phyloP scores from a whole-genome alignment of 106 monocot genomes.

The Allium sativum region DNA sequence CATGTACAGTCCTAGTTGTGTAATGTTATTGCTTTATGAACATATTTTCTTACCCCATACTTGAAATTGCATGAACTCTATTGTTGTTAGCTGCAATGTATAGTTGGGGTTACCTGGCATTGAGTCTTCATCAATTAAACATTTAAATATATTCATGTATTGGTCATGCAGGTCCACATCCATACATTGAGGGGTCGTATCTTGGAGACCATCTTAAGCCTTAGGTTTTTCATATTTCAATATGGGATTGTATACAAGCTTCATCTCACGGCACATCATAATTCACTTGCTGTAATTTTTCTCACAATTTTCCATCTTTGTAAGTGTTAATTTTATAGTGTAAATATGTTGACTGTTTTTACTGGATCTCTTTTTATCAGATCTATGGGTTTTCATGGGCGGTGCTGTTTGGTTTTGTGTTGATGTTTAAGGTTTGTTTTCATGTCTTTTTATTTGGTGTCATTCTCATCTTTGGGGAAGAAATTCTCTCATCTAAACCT shows the following conservation, averaged over 20 bases:
- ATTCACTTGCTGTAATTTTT: constrained; percentile 61
- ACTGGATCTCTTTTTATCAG: constrained; percentile 22
- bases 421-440: constrained; percentile 74
- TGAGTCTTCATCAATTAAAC: too few relatives aligned
- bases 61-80: too few relatives aligned
- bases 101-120: too few relatives aligned
- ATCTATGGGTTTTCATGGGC: constrained; percentile 85
- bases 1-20: too few relatives aligned
- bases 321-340: too few relatives aligned
- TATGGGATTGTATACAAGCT: constrained; percentile 97
- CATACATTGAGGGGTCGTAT: constrained; percentile 78
- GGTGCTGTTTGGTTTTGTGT: constrained; percentile 42
- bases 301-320: not conserved
- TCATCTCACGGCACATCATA: constrained; percentile 51
- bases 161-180: constrained; percentile 60
- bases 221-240: constrained; percentile 89
- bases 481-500: too few relatives aligned
- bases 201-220: constrained; percentile 77
- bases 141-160: not conserved
- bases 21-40: too few relatives aligned
- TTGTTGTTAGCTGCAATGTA: too few relatives aligned
- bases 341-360: too few relatives aligned
- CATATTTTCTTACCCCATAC: too few relatives aligned
- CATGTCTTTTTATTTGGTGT: not conserved
- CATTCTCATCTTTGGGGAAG: not conserved